Evolutionary conservation across 1,284 basidiomycete species (phyloP).

Genomic region (Filobasidium uniguttulatum): DNA sequence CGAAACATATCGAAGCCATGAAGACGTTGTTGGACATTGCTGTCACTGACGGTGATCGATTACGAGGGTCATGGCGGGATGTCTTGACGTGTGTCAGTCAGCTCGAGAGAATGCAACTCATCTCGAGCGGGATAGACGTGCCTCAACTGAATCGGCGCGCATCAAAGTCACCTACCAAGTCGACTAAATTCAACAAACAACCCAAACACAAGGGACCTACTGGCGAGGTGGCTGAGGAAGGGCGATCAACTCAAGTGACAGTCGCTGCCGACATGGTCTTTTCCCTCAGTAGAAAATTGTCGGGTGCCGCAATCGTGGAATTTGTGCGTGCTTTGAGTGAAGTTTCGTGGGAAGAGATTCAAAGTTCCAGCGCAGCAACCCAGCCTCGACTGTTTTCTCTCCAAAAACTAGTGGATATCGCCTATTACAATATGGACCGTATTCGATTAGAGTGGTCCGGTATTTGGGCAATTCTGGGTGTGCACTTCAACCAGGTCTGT

Average conservation of each 20-base stretch:
- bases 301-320: slow-evolving; percentile 93
- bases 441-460: slow-evolving; percentile 98
- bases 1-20: slow-evolving; percentile 97
- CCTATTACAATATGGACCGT: slow-evolving; percentile 98
- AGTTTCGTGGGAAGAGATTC: slow-evolving; percentile 99
- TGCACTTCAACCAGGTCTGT: slow-evolving; percentile 99
- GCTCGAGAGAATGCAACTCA: slow-evolving; percentile 91
- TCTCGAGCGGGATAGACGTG: slow-evolving; percentile 70
- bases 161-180: slow-evolving; percentile 35
- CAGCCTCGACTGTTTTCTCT: slow-evolving; percentile 92
- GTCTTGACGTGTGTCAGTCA: slow-evolving; percentile 91
- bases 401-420: slow-evolving; percentile 98
- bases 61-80: slow-evolving; percentile 91
- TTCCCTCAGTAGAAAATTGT: slow-evolving; percentile 82
- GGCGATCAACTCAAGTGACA: slow-evolving; percentile 92
- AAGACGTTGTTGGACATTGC: slow-evolving; percentile 85
- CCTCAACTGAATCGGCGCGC: slow-evolving; percentile 66
- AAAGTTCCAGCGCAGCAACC: slow-evolving; percentile 83
- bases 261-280: slow-evolving; percentile 99
- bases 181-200: slow-evolving; percentile 5
- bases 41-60: slow-evolving; percentile 80
- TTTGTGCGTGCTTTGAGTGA: slow-evolving; percentile 94
- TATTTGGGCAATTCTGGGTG: slow-evolving; percentile 93
- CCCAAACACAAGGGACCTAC: slow-evolving; percentile 43
- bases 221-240: slow-evolving; percentile 92